These are phyloP conservation scores for Eimeria necatrix DNA, from an alignment of 169 alveolate genomes.

Conservation along the genomic window DNA sequence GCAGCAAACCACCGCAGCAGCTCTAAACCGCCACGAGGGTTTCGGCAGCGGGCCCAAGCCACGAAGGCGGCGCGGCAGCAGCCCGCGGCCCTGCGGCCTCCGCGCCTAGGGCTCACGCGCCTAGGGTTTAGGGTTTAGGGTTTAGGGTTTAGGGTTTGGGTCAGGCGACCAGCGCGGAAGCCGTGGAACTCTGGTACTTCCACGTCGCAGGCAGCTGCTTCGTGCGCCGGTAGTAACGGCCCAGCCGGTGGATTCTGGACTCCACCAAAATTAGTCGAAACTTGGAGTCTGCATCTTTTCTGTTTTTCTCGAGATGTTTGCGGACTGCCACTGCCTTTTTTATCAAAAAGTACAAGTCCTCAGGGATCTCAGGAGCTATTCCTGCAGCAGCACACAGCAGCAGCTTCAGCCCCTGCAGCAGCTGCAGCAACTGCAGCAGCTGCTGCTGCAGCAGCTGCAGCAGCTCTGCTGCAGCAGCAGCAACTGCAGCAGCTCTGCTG, in stretches of 20 bases:
- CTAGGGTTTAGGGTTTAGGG: not conserved
- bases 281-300: slow-evolving; percentile 98
- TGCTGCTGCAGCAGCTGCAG: too few species aligned
- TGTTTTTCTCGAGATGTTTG: slow-evolving; percentile 98
- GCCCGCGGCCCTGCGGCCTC: too few species aligned
- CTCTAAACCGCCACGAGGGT: too few species aligned
- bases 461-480: too few species aligned
- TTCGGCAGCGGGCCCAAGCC: too few species aligned
- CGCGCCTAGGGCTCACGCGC: too few species aligned
- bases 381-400: slow-evolving; percentile 83
- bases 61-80: too few species aligned
- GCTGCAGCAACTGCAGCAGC: too few species aligned
- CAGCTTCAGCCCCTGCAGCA: not conserved
- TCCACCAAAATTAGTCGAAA: slow-evolving; percentile 98
- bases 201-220: slow-evolving; percentile 98
- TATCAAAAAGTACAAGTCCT: slow-evolving; percentile 98
- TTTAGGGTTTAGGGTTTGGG: not conserved
- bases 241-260: slow-evolving; percentile 98
- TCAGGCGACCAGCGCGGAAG: slow-evolving; percentile 78
- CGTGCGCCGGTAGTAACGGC: slow-evolving; percentile 98
- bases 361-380: slow-evolving; percentile 99
- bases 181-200: slow-evolving; percentile 92
- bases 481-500: not conserved
- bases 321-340: slow-evolving; percentile 99
- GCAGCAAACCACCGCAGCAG: too few species aligned